phyloP scores from a whole-genome alignment of 2,329 filamentous ascomycete species.

The Ceratocystis destructans region DNA sequence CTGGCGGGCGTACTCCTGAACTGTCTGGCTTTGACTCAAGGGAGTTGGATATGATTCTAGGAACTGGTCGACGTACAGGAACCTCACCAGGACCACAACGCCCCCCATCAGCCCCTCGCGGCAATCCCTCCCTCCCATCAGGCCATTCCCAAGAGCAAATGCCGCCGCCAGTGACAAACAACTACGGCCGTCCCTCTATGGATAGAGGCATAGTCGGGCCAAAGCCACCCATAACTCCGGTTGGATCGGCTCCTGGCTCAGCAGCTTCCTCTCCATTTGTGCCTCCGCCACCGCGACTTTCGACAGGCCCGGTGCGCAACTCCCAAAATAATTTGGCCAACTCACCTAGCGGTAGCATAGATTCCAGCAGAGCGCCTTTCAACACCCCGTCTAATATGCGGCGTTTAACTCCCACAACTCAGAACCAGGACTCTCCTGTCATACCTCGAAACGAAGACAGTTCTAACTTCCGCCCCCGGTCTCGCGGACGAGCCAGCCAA shows the following conservation, averaged over 20 bases:
- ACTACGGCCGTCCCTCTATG: constrained; percentile 16
- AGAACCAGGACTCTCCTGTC: constrained; percentile 42
- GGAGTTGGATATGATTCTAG: constrained; percentile 64
- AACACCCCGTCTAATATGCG: constrained; percentile 32
- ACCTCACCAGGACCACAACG: constrained; percentile 9
- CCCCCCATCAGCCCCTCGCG: constrained; percentile 11
- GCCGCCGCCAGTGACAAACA: constrained; percentile 12
- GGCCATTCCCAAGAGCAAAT: constrained; percentile 3
- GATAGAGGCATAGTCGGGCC: constrained; percentile 13
- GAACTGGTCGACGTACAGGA: constrained; percentile 32
- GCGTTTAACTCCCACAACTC: constrained; percentile 37
- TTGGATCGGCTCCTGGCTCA: constrained; percentile 15
- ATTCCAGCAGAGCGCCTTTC: constrained; percentile 33
- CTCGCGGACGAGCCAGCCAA: constrained; percentile 34
- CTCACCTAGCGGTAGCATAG: constrained; percentile 40
- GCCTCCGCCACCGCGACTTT: constrained; percentile 30
- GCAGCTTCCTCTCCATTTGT: constrained; percentile 24
- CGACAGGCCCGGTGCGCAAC: constrained; percentile 24
- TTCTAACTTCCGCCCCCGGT: constrained; percentile 37
- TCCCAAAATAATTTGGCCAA: constrained; percentile 22
- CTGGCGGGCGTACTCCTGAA: constrained; percentile 66
- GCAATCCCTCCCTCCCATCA: constrained; percentile 26
- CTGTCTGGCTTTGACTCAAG: constrained; percentile 69
- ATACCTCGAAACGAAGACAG: constrained; percentile 37
- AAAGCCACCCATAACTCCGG: constrained; percentile 18